phyloP scores from a whole-genome alignment of 352 stramenopile genomes.

The Phytophthora agathidicida region DNA sequence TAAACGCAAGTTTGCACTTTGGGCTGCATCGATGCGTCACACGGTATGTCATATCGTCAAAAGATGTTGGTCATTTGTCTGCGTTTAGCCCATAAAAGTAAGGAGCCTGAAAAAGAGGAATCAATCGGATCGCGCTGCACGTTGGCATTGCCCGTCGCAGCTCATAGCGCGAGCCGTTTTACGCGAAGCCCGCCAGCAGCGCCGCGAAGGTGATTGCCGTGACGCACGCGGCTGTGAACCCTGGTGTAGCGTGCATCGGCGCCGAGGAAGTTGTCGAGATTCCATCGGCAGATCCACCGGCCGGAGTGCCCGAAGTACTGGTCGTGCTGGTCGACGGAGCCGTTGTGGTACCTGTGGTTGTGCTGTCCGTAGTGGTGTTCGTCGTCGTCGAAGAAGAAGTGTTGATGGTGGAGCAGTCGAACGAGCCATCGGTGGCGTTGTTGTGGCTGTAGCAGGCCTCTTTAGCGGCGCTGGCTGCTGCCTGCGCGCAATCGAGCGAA shows the following conservation, averaged over 20 bases:
- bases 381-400: constrained; percentile 4
- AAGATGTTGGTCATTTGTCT: not conserved
- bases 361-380: constrained; percentile 7
- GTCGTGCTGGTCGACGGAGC: constrained; percentile 14
- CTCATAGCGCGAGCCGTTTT: constrained; percentile 8
- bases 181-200: constrained; percentile 18
- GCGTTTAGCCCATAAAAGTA: too few relatives aligned
- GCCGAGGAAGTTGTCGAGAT: constrained; percentile 29
- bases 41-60: not conserved
- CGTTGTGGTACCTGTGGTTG: not conserved
- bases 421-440: constrained; percentile 27
- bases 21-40: too few relatives aligned
- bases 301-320: not conserved
- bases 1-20: too few relatives aligned
- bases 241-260: constrained; percentile 3
- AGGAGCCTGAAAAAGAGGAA: not conserved
- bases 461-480: constrained; percentile 15
- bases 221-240: constrained; percentile 15
- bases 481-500: constrained; percentile 27
- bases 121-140: not conserved
- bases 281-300: constrained; percentile 10
- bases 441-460: constrained; percentile 32
- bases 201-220: constrained; percentile 15
- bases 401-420: constrained; percentile 21
- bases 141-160: not conserved